phyloP scores from a whole-genome alignment of 345 rosid genomes.

The Zanthoxylum bungeanum region DNA sequence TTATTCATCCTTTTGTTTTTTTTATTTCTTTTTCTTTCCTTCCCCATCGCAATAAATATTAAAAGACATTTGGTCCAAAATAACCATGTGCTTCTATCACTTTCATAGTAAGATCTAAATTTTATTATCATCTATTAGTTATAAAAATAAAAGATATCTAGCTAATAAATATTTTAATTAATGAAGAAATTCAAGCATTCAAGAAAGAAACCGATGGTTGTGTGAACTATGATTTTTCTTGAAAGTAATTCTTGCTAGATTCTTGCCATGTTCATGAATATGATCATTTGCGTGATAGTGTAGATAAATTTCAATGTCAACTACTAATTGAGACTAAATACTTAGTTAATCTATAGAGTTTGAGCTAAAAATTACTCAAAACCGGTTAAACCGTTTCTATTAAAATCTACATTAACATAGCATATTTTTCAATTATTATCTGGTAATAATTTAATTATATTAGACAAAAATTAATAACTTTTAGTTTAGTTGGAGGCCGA shows the following conservation, averaged over 20 bases:
- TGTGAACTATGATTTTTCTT: neutral
- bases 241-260: neutral
- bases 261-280: slow-evolving; percentile 4
- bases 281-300: neutral
- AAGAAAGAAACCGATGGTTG: neutral
- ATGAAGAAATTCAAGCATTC: neutral
- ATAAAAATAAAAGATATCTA: neutral
- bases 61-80: neutral
- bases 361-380: too few species aligned
- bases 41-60: neutral
- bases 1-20: too few species aligned
- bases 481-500: too few species aligned
- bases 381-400: too few species aligned
- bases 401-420: too few species aligned
- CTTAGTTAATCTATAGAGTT: too few species aligned
- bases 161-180: neutral
- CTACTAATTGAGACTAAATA: neutral
- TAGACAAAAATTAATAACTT: too few species aligned
- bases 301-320: neutral
- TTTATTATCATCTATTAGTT: neutral
- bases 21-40: neutral
- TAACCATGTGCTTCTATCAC: neutral
- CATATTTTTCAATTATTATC: too few species aligned
- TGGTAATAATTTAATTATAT: too few species aligned
- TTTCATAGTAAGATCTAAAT: too few species aligned